Evolutionary conservation across 2,329 filamentous ascomycete species (phyloP).

Genomic region (Paramyrothecium sp.): DNA sequence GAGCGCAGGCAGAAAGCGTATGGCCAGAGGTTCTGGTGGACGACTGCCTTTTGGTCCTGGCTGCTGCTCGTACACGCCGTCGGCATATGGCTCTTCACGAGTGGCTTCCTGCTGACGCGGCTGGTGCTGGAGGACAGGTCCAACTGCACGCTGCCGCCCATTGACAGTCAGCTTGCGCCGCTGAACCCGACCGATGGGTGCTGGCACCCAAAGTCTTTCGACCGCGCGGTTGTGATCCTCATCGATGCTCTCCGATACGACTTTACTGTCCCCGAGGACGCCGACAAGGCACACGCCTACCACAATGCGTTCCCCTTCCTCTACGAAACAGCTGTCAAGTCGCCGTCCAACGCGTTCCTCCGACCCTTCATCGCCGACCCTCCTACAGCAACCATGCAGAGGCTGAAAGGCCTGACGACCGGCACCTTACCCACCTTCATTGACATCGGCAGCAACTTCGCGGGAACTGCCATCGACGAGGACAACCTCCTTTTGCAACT

Average conservation of each 20-base stretch:
- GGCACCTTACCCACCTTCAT: slow-evolving; percentile 94
- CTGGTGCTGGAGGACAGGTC: slow-evolving; percentile 77
- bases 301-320: slow-evolving; percentile 87
- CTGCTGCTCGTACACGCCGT: slow-evolving; percentile 72
- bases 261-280: slow-evolving; percentile 76
- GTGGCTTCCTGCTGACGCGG: slow-evolving; percentile 89
- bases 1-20: slow-evolving; percentile 43
- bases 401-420: slow-evolving; percentile 91
- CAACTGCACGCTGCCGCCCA: slow-evolving; percentile 66
- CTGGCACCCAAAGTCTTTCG: slow-evolving; percentile 94
- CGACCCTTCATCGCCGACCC: slow-evolving; percentile 96
- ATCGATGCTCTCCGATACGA: slow-evolving; percentile 96
- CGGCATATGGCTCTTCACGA: slow-evolving; percentile 90
- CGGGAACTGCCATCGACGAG: slow-evolving; percentile 92
- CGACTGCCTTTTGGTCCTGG: slow-evolving; percentile 67
- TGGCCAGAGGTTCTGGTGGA: slow-evolving; percentile 39
- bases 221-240: slow-evolving; percentile 85
- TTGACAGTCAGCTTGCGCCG: slow-evolving; percentile 42
- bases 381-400: slow-evolving; percentile 87
- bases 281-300: slow-evolving; percentile 50
- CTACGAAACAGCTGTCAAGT: slow-evolving; percentile 73
- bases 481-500: slow-evolving; percentile 74
- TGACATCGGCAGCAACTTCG: slow-evolving; percentile 92
- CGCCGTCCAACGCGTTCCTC: slow-evolving; percentile 81
- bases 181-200: slow-evolving; percentile 65